phyloP scores from a whole-genome alignment of 345 rosid genomes.

The Salix caprea region DNA sequence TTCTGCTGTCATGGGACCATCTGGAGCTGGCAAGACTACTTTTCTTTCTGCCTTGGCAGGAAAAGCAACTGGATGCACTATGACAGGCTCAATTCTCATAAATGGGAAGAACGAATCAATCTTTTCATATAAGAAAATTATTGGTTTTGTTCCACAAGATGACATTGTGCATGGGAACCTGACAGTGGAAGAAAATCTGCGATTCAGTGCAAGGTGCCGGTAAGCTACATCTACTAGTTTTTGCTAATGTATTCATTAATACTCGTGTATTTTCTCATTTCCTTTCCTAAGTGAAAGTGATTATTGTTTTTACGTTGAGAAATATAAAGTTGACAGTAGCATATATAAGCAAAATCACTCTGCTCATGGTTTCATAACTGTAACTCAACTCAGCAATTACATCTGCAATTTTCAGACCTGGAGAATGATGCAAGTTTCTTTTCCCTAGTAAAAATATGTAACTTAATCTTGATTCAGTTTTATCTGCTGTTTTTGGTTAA shows the following conservation, averaged over 20 bases:
- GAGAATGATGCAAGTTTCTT: neutral
- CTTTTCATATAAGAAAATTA: slow-evolving; percentile 66
- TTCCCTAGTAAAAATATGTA: neutral
- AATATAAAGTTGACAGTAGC: neutral
- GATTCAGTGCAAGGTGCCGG: slow-evolving; percentile 91
- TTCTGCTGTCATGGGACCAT: slow-evolving; percentile 99
- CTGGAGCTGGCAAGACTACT: slow-evolving; percentile 93
- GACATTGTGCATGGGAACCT: slow-evolving; percentile 90
- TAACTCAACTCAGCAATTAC: neutral
- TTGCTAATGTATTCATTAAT: neutral
- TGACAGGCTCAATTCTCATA: slow-evolving; percentile 61
- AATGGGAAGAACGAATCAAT: slow-evolving; percentile 75
- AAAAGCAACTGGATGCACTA: slow-evolving; percentile 66
- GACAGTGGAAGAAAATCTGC: slow-evolving; percentile 90
- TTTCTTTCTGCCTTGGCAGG: slow-evolving; percentile 85
- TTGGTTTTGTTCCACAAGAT: slow-evolving; percentile 94
- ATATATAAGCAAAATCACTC: neutral
- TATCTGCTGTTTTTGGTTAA: neutral
- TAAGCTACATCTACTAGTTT: slow-evolving; percentile 20
- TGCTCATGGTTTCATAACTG: neutral
- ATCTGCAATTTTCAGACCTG: neutral
- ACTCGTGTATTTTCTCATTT: slow-evolving; percentile 2
- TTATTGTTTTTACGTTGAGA: neutral
- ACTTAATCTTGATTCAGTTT: neutral
- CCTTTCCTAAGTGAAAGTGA: neutral